Percentiles rank a stretch among this genome's conserved stretches.
Conservation (phyloP, 192 early-diverging fungal genomes). For the Coemansia sp. region DNA sequence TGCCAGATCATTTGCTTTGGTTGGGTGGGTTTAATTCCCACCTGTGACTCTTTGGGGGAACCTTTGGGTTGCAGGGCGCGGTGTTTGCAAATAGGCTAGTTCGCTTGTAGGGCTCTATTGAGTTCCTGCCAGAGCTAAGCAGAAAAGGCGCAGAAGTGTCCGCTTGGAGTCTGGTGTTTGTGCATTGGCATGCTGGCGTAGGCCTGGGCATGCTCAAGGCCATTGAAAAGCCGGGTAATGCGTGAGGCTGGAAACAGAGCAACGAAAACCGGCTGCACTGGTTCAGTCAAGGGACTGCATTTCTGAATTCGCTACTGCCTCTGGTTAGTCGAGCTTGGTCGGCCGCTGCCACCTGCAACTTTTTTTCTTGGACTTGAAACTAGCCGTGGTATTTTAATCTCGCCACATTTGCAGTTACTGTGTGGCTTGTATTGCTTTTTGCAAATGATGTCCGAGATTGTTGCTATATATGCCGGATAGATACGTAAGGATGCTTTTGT, state of each 20-base stretch:
- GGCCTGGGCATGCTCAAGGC: conserved; percentile 31
- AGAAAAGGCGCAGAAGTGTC: conserved; percentile 23
- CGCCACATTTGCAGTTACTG: not conserved
- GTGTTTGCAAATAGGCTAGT: conserved; percentile 11
- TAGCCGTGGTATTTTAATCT: not conserved
- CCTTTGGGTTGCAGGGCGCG: conserved; percentile 15
- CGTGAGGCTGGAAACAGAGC: conserved; percentile 50
- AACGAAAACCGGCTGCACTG: conserved; percentile 43
- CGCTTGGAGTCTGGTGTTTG: conserved; percentile 27
- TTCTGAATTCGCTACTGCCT: conserved; percentile 16
- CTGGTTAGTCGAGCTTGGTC: conserved; percentile 18
- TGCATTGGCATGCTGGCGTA: conserved; percentile 37
- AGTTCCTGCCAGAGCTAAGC: conserved; percentile 10
- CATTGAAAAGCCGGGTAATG: conserved; percentile 34
- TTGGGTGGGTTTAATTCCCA: conserved; percentile 23
- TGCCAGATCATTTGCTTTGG: not conserved
- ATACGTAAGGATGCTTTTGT: not conserved
- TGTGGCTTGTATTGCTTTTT: not conserved
- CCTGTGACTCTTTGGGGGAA: conserved; percentile 27
- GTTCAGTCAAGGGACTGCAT: conserved; percentile 40
- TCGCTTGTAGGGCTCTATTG: not conserved
- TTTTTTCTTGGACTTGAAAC: too few relatives aligned
- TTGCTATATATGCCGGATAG: not conserved
- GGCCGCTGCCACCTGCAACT: conserved; percentile 17
- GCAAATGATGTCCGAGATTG: not conserved